Percentiles rank a stretch among this genome's conserved stretches.
These are phyloP conservation scores for Talaromyces adpressus DNA, from an alignment of 495 filamentous ascomycete genomes.

Conservation along the genomic window DNA sequence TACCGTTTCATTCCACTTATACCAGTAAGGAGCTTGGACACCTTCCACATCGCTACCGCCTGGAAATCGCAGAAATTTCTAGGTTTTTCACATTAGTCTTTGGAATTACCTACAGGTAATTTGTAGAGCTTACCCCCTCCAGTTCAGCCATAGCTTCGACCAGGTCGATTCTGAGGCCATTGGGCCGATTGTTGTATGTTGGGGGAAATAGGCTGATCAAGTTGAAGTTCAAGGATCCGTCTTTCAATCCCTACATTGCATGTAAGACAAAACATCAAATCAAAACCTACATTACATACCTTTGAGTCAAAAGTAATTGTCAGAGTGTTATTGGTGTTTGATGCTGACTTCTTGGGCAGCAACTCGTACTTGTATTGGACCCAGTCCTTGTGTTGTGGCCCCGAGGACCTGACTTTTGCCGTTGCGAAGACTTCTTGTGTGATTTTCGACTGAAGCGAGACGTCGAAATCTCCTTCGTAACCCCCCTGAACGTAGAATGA, in stretches of 20 bases:
- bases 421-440: not conserved
- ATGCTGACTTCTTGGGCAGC: constrained; percentile 28
- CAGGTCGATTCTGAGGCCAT: constrained; percentile 56
- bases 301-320: constrained; percentile 13
- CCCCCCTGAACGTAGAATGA: constrained; percentile 52
- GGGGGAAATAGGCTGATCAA: constrained; percentile 62
- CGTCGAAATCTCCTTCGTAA: constrained; percentile 16
- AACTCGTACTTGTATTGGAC: constrained; percentile 24
- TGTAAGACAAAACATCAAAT: constrained; percentile 37
- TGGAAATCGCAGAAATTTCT: constrained; percentile 53
- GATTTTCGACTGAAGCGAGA: not conserved
- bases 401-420: not conserved
- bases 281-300: not conserved
- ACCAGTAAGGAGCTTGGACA: constrained; percentile 40
- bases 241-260: not conserved
- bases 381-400: not conserved
- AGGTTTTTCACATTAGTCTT: not conserved
- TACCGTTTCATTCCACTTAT: constrained; percentile 65
- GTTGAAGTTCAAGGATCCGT: constrained; percentile 34
- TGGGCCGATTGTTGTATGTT: constrained; percentile 47
- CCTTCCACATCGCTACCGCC: constrained; percentile 66
- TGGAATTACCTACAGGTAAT: not conserved
- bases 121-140: constrained; percentile 23
- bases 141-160: constrained; percentile 46
- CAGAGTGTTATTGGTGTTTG: constrained; percentile 60